Base-by-base conservation (phyloP, 148 eudicot genomes). In the Rhododendron mucronatum region DNA sequence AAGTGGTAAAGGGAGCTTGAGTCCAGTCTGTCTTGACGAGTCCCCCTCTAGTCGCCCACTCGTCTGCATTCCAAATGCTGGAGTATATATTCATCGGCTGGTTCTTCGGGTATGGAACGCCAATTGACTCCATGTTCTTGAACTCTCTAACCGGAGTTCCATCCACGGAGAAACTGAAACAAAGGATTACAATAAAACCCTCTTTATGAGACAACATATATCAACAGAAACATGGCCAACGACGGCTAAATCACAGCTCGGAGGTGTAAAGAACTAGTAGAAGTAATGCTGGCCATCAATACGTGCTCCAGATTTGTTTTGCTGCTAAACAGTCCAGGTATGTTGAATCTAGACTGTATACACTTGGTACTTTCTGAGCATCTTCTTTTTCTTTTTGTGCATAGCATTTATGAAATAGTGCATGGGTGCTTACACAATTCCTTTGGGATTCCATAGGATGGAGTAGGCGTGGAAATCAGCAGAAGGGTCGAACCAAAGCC, bases 401-500 rank as follows among this genome's bases (percentile, higher is more conserved):
- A 26, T 28, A 69, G 35, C 35, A 69, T 69, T 69, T 11, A 13
- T 1, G 35, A 67, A 28, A 69, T 69, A 28, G 37, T 69, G 75
- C 75, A 28, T 69, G 20, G 75, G 37, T 69, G 35, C 75, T 69
- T 69, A 69, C 75, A 28, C 75, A 28, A 69, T 69, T 28, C 16
- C 75, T 69, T 30, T 69, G 75, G 75, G 75, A 13, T 69, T 69
- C 75, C 75, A 69, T 15, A 69, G 75, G 75, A 69, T 30, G 6
- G 75, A 69, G 18, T 12, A 69, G 18, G 75, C 12, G 75, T 69
- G 75, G 35, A 69, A 69, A 28, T 28, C 39, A 13, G 75, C 75
- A 30, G 75, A 69, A 69, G 75, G 75, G 75, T 69, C 75, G 18
- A 69, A 69, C 75, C 75, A 69, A 69, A 69, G 75, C 37, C 75